Evolutionary conservation across 768 basidiomycete genomes (phyloP), one percentile per base, ranked within the genome.

Genomic region (Multifurca ochricompacta): DNA sequence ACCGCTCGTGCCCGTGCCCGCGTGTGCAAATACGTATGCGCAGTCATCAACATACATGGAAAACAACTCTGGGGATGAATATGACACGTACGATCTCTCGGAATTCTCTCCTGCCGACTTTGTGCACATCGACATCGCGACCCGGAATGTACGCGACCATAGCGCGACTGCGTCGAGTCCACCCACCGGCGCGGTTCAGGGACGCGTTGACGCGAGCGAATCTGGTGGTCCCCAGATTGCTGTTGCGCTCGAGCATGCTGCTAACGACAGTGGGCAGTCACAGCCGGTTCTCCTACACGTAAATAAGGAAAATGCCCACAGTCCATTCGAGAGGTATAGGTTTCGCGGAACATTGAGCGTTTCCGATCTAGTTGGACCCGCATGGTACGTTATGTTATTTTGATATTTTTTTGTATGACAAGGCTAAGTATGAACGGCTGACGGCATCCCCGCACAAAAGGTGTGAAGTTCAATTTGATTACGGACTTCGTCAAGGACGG

Each of bases 401-500:
- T 5, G 21, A 13, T 27, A 9, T 18, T 21, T 8, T 14, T 28
- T 4, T 4, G 13, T 9, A 47, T 28, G 37, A 40, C n/a, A 18
- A 9, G 5, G 23, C 4, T 30, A 6, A 14, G 34, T 6, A 5
- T 19, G 27, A 21, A 50, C 27, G 27, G 51, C 18, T 27, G 40
- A 31, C 10, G n/a, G n/a, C 27, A 11, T 43, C 16, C 19, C 31
- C n/a, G 16, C 7, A 18, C 6, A 3, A n/a, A 34, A 88, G 87
- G 87, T 90, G 87, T 62, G 87, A 88, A 63, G 76, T 87, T 6
- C 85, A 88, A 64, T 81, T 79, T 64, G 85, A 90, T 60, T 90
- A 90, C 63, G 79, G 85, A 3, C 70, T 89, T 36, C 77, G 79
- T 28, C 82, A 84, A 55, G 71, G 69, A 54, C 74, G 85, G 19